Evolutionary conservation across 371 early-diverging fungal genomes (phyloP).

Genomic region (Mortierella sp.): DNA sequence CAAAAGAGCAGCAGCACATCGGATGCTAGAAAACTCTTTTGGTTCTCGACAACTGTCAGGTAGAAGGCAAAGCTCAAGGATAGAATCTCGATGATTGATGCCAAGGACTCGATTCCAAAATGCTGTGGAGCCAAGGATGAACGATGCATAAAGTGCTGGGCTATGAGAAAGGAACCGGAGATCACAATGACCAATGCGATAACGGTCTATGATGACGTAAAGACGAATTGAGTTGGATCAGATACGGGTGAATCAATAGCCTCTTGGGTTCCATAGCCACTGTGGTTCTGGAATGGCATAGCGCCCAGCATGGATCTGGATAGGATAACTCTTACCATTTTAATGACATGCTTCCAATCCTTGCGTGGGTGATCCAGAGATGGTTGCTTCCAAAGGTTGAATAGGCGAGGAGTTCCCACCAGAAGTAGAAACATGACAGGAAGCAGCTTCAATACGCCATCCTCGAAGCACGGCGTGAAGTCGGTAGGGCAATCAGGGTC

Average conservation of each 20-base stretch:
- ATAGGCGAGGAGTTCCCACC: constrained; percentile 62
- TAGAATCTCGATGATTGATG: constrained; percentile 18
- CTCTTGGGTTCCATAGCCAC: too few species aligned
- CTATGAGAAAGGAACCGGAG: background rate
- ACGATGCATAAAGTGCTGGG: constrained; percentile 6
- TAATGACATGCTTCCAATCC: constrained; percentile 63
- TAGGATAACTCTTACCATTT: constrained; percentile 57
- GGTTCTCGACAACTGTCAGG: constrained; percentile 71
- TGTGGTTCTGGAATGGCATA: too few species aligned
- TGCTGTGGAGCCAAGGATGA: constrained; percentile 3
- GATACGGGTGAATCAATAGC: too few species aligned
- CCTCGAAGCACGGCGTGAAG: constrained; percentile 82
- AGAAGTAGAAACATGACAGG: constrained; percentile 61
- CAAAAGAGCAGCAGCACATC: constrained; percentile 81
- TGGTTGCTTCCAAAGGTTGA: constrained; percentile 50
- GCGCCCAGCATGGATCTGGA: too few species aligned
- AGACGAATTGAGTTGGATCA: background rate
- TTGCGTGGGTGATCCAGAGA: constrained; percentile 56
- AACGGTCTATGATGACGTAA: background rate
- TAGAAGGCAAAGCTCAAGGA: constrained; percentile 46
- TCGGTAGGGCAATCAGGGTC: constrained; percentile 66
- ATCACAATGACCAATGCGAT: background rate
- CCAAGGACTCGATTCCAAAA: constrained; percentile 31
- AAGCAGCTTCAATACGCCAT: constrained; percentile 63
- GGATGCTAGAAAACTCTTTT: constrained; percentile 77